Evolutionary conservation across 1,284 basidiomycete genomes (phyloP), one percentile per base, ranked within the genome.

Genomic region (Rhodotorula sp.): DNA sequence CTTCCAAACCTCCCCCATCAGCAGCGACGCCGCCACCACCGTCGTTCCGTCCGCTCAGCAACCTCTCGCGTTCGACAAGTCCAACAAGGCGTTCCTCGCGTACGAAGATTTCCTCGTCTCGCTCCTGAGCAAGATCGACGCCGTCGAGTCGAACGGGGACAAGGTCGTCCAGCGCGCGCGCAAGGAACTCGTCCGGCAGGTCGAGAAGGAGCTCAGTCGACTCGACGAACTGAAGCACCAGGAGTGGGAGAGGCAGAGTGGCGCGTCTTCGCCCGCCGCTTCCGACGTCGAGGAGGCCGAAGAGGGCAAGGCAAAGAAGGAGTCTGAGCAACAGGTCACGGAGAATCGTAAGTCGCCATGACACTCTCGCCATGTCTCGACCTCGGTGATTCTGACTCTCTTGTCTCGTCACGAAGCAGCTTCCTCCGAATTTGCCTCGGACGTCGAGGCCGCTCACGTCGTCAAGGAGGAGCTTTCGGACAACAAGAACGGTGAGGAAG

Each of bases 111-210:
- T 83, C 39, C 83, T 91, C 68, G 85, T 87, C 68, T 85, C 85
- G 62, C 81, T 91, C 21, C 82, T 91, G 48, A 85, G 87, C 61
- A 83, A 84, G 68, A 85, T 91, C 8, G 90, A 92, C 77, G 86
- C 84, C 0, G 85, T 91, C 6, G 85, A 89, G 74, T 88, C 87
- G 71, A 84, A 84, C 75, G 90, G 90, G 0, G 85, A 88, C 72
- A 80, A 82, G 65, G 80, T 80, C 5, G 85, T 92, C 47, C 83
- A 90, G 57, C 83, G 83, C n/a, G 83, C 81, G 70, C 81, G 90
- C 67, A 86, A 87, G 80, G 83, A 82, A 16, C 83, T 89, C 6
- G 89, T 91, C 57, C 83, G 81, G 70, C 79, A 79, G 58, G 85
- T 92, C n/a, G 90, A 91, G 81, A 74, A 78, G 43, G 90, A 89